Percentiles rank a stretch among this genome's conserved stretches.
These are phyloP conservation scores for Pseudogymnoascus sp. DNA, from an alignment of 2,329 filamentous ascomycete genomes.

Conservation along the genomic window DNA sequence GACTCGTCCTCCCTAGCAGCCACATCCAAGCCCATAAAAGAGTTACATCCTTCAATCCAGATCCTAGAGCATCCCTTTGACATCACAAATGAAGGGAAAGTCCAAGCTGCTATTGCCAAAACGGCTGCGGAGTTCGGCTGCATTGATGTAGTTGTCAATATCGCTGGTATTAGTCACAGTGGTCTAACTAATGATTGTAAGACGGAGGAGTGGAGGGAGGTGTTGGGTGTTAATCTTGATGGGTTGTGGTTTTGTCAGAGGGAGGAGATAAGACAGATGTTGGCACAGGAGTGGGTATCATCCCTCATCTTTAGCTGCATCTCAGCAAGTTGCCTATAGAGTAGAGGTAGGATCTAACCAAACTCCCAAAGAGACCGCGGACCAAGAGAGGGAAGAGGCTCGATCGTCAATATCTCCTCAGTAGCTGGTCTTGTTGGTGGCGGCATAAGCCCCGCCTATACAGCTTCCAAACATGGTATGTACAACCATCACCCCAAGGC, in stretches of 20 bases:
- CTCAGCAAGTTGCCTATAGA: neutral
- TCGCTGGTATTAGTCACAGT: slow-evolving; percentile 41
- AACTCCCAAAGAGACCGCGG: slow-evolving; percentile 28
- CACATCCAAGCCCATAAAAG: slow-evolving; percentile 30
- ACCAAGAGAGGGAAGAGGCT: slow-evolving; percentile 36
- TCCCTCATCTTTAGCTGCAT: neutral
- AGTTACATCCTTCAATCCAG: slow-evolving; percentile 33
- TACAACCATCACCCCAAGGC: neutral
- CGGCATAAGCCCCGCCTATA: slow-evolving; percentile 32
- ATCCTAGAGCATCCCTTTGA: slow-evolving; percentile 37
- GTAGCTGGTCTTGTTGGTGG: slow-evolving; percentile 41
- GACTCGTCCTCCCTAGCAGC: slow-evolving; percentile 29
- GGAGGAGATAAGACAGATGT: slow-evolving; percentile 44
- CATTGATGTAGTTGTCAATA: slow-evolving; percentile 48
- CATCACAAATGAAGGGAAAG: slow-evolving; percentile 36
- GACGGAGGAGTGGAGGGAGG: slow-evolving; percentile 40
- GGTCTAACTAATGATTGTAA: slow-evolving; percentile 38
- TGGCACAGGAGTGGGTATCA: slow-evolving; percentile 37
- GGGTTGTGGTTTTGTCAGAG: slow-evolving; percentile 51
- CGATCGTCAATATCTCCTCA: slow-evolving; percentile 47
- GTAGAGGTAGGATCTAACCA: neutral
- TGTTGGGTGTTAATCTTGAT: slow-evolving; percentile 46
- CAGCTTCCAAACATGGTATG: slow-evolving; percentile 43
- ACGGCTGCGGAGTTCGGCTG: slow-evolving; percentile 41
- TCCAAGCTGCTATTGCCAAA: slow-evolving; percentile 36